phyloP scores from a whole-genome alignment of 1,284 basidiomycete genomes.

The Tetrapyrgos nigripes region DNA sequence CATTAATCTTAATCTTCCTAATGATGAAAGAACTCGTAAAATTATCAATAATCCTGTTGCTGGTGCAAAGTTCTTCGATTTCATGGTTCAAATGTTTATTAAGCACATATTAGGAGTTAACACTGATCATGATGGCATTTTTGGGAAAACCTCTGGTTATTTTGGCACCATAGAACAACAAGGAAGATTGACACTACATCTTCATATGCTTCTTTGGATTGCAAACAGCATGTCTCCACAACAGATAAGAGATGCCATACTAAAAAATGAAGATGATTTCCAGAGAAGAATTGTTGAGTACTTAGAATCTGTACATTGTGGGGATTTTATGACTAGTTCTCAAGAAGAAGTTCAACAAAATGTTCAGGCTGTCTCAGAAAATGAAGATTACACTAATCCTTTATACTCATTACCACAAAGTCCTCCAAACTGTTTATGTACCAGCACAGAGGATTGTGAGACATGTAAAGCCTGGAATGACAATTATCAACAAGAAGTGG shows the following conservation, averaged over 20 bases:
- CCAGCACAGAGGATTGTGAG: too few species aligned
- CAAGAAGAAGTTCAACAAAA: constrained; percentile 1
- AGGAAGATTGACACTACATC: constrained; percentile 37
- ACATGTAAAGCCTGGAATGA: background rate
- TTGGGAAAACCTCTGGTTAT: constrained; percentile 32
- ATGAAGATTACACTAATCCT: constrained; percentile 4
- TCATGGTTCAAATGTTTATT: constrained; percentile 13
- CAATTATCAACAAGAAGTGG: constrained; percentile 9
- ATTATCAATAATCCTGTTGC: constrained; percentile 23
- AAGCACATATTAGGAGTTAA: constrained; percentile 14
- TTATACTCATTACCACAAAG: constrained; percentile 11
- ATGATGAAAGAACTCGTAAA: constrained; percentile 4
- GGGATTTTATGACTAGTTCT: constrained; percentile 17
- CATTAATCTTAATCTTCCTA: background rate
- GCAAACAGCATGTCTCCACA: constrained; percentile 27
- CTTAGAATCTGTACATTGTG: constrained; percentile 18
- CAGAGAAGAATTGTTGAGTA: constrained; percentile 18
- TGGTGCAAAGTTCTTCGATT: constrained; percentile 20
- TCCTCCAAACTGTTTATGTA: background rate
- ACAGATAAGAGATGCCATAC: constrained; percentile 27
- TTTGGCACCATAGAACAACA: constrained; percentile 44
- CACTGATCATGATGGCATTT: constrained; percentile 20
- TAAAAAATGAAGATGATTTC: constrained; percentile 22
- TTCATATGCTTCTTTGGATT: constrained; percentile 41
- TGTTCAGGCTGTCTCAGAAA: background rate